Evolutionary conservation across 2,329 filamentous ascomycete genomes (phyloP).

Genomic region (Salinomyces thailandicus): DNA sequence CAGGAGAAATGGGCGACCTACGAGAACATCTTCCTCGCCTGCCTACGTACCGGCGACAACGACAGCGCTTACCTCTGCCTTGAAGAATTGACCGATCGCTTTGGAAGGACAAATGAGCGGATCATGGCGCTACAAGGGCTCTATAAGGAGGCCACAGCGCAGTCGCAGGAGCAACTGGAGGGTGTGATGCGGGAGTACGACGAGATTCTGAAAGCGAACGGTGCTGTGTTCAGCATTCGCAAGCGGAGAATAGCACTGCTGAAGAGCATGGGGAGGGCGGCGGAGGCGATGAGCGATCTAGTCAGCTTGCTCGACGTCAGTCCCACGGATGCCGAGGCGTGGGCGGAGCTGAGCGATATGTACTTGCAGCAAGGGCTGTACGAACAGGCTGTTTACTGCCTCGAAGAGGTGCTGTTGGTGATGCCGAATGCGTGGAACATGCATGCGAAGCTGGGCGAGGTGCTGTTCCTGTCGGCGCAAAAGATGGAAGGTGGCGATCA

Average conservation of each 20-base stretch:
- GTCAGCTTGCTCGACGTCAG: constrained; percentile 68
- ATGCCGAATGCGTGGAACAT: constrained; percentile 95
- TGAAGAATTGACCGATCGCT: constrained; percentile 64
- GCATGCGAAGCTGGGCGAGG: constrained; percentile 76
- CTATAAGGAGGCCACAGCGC: constrained; percentile 71
- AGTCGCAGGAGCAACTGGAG: constrained; percentile 54
- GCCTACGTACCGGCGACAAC: constrained; percentile 75
- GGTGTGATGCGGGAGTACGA: constrained; percentile 69
- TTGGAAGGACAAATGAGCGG: constrained; percentile 74
- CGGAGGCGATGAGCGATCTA: constrained; percentile 66
- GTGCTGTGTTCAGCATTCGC: constrained; percentile 71
- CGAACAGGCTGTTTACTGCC: constrained; percentile 71
- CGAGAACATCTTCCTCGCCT: constrained; percentile 78
- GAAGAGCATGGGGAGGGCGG: constrained; percentile 56
- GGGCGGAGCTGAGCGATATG: constrained; percentile 82
- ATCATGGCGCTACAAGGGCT: constrained; percentile 75
- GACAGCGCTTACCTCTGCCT: constrained; percentile 65
- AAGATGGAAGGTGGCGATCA: constrained; percentile 27
- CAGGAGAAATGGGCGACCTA: constrained; percentile 74
- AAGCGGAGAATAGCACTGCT: constrained; percentile 78
- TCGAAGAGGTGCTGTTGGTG: constrained; percentile 83
- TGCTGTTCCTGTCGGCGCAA: constrained; percentile 57
- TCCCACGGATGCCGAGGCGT: constrained; percentile 84
- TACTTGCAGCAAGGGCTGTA: constrained; percentile 73
- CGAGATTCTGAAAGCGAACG: constrained; percentile 58